Evolutionary conservation across 208 protist genomes (phyloP), one percentile per base, ranked within the genome.

Genomic region (Naegleria gruberi): DNA sequence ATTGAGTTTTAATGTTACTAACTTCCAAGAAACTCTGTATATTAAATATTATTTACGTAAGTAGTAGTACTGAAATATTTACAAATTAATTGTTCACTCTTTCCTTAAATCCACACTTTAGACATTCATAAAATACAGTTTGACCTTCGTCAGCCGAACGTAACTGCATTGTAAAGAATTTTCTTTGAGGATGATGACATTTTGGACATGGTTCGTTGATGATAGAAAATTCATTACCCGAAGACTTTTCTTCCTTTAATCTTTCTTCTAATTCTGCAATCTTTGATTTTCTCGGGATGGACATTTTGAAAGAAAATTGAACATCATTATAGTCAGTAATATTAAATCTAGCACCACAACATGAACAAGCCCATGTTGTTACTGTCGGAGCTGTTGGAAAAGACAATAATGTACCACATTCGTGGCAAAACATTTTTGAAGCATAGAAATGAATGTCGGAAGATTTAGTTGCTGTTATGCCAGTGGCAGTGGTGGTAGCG

Each of bases 121-220:
- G 7, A 89, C 93, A 94, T 88, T 93, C 90, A 74, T 94, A 94
- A 89, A 94, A 94, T 45, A 93, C 84, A 42, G 93, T 94, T 88
- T 94, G 93, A 65, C 93, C 93, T 93, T 94, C 93, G 95, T 94
- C 93, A 10, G 92, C 93, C 74, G 89, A 93, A 82, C 93, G 55
- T 37, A 94, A 45, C 77, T 94, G 93, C 47, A 91, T 89, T 23
- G 93, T 94, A 55, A 90, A 91, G 84, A 93, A 94, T n/a, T 74
- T 90, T 47, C 93, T 87, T 91, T 94, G 45, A 1, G 15, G 57
- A 87, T 92, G 41, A 12, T 47, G 30, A 85, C 92, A 94, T 74
- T 89, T 65, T 73, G 92, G 92, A 73, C 92, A 94, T 73, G 26
- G 73, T 93, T 94, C 92, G 5, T 94, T 55, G 7, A 94, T 89